phyloP scores from a whole-genome alignment of 2,329 filamentous ascomycete species.

The Fusarium sp. region DNA sequence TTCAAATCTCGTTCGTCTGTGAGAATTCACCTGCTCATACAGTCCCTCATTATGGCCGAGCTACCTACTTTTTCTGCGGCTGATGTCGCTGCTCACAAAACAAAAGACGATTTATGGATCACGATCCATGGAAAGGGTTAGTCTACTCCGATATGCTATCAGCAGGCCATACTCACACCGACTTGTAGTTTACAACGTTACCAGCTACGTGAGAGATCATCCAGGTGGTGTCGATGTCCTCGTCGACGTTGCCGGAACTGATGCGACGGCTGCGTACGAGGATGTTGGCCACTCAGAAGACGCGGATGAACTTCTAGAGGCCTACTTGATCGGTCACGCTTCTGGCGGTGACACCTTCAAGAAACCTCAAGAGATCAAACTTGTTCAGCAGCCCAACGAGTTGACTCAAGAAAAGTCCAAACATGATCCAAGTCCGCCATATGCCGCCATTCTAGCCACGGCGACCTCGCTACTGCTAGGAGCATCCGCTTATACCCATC shows the following conservation, averaged over 20 bases:
- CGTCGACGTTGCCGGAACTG: conserved; percentile 79
- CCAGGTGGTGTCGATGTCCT: conserved; percentile 82
- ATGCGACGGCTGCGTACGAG: conserved; percentile 83
- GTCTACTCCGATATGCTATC: conserved; percentile 36
- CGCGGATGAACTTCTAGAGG: conserved; percentile 51
- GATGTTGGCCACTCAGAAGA: conserved; percentile 84
- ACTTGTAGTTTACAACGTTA: conserved; percentile 66
- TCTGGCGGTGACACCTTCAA: background rate
- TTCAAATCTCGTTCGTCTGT: background rate
- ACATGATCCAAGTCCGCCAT: background rate
- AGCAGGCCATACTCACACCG: background rate
- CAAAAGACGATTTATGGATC: conserved; percentile 61
- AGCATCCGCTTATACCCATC: background rate
- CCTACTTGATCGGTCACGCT: background rate
- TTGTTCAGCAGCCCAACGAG: background rate
- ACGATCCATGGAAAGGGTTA: conserved; percentile 65
- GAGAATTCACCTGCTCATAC: background rate
- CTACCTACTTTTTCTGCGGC: conserved; percentile 42
- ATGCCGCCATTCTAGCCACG: background rate
- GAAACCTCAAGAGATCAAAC: background rate
- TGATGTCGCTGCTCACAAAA: conserved; percentile 62
- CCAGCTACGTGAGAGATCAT: conserved; percentile 67
- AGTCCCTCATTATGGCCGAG: background rate
- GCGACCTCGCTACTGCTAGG: background rate
- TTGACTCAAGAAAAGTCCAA: background rate